Conservation (phyloP, 2,329 filamentous ascomycete genomes). For the Metarhizium anisopliae region DNA sequence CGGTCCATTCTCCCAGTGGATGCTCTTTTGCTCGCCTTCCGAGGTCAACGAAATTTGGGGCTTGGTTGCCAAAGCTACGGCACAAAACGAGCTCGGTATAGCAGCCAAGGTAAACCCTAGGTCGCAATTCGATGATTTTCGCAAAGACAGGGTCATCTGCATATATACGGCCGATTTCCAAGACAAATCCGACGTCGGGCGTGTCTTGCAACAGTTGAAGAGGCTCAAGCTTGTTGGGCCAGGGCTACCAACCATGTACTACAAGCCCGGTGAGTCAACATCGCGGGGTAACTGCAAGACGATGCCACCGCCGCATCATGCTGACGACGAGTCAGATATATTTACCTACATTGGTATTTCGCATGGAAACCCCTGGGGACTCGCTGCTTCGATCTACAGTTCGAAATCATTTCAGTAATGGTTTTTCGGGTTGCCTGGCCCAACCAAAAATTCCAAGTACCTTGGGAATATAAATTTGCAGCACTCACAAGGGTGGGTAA, state of each 20-base stretch:
- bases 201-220: conserved; percentile 55
- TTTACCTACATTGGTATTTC: conserved; percentile 59
- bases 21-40: conserved; percentile 52
- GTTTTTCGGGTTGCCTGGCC: not conserved
- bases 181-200: conserved; percentile 57
- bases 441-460: not conserved
- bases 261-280: conserved; percentile 57
- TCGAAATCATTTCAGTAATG: conserved; percentile 18
- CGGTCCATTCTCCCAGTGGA: conserved; percentile 46
- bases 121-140: conserved; percentile 27
- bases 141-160: conserved; percentile 54
- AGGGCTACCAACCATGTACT: conserved; percentile 52
- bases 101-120: conserved; percentile 62
- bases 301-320: conserved; percentile 1
- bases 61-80: conserved; percentile 56
- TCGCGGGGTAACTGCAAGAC: not conserved
- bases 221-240: conserved; percentile 50
- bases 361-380: conserved; percentile 50
- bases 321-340: conserved; percentile 38
- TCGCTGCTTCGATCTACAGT: conserved; percentile 50
- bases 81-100: conserved; percentile 60
- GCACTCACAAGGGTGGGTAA: not conserved
- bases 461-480: not conserved
- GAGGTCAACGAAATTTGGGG: conserved; percentile 58
- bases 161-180: conserved; percentile 71